phyloP scores from a whole-genome alignment of 495 filamentous ascomycete genomes.

The Xylaria scruposa region DNA sequence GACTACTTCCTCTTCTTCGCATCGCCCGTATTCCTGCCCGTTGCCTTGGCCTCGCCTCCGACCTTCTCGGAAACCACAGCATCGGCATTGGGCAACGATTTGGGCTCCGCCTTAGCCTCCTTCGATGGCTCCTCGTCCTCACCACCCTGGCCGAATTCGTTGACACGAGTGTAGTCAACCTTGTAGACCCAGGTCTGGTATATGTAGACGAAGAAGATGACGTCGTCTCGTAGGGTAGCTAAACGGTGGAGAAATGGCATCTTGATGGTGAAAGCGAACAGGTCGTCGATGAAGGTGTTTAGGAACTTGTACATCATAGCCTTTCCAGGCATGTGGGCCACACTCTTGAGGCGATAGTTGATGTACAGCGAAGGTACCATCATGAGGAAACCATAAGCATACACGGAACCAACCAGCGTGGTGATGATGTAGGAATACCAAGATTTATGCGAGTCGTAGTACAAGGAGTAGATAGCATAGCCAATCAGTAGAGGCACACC shows the following conservation, averaged over 20 bases:
- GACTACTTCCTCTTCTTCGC: constrained; percentile 58
- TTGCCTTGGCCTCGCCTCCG: constrained; percentile 43
- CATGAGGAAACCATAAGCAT: constrained; percentile 98
- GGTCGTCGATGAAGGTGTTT: constrained; percentile 69
- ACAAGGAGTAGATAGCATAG: constrained; percentile 86
- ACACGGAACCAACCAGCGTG: constrained; percentile 93
- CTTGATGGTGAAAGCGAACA: constrained; percentile 98
- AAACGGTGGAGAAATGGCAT: constrained; percentile 97
- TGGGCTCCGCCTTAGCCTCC: constrained; percentile 33
- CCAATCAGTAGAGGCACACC: constrained; percentile 88
- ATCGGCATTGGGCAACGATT: constrained; percentile 34
- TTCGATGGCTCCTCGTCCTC: constrained; percentile 69
- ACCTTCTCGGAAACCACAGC: constrained; percentile 32
- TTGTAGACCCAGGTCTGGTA: constrained; percentile 95
- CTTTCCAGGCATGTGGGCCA: constrained; percentile 95
- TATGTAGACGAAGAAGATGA: constrained; percentile 98
- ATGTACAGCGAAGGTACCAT: constrained; percentile 98
- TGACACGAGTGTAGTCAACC: constrained; percentile 89
- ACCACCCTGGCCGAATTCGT: constrained; percentile 97
- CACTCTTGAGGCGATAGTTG: constrained; percentile 96
- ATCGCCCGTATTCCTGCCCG: constrained; percentile 49
- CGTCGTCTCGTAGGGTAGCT: constrained; percentile 90
- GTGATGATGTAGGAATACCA: constrained; percentile 95
- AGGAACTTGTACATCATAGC: constrained; percentile 98
- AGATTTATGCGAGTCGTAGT: constrained; percentile 96